A percentile compares a stretch with the other conserved stretches of the same genome.
These are phyloP conservation scores for Solanum rostratum DNA, from an alignment of 257 asterid genomes.

Conservation along the genomic window DNA sequence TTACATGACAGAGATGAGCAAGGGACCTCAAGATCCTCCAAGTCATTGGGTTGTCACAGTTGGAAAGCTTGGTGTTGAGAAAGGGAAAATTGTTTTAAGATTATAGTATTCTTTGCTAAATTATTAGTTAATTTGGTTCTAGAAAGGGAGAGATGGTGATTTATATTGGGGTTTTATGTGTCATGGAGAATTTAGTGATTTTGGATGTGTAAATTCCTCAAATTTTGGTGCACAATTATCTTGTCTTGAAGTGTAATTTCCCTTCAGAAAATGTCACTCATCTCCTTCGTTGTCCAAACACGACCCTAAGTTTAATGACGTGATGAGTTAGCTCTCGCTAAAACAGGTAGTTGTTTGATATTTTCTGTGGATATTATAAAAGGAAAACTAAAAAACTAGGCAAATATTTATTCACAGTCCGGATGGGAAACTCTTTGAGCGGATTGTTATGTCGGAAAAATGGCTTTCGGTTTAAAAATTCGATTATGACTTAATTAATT, in stretches of 20 bases:
- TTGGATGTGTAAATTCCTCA: slow-evolving; percentile 10
- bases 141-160: slow-evolving; percentile 1
- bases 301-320: too few species aligned
- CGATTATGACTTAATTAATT: too few species aligned
- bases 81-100: slow-evolving; percentile 62
- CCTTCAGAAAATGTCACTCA: background rate
- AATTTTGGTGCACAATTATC: background rate
- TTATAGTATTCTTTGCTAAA: slow-evolving; percentile 74
- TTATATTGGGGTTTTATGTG: slow-evolving; percentile 2
- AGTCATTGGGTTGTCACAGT: slow-evolving; percentile 92
- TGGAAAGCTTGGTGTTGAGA: slow-evolving; percentile 84
- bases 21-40: slow-evolving; percentile 66
- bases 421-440: too few species aligned
- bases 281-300: too few species aligned
- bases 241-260: background rate
- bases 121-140: slow-evolving; percentile 21
- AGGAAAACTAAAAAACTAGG: too few species aligned
- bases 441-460: too few species aligned
- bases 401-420: too few species aligned
- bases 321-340: too few species aligned
- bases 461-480: too few species aligned
- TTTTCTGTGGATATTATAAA: too few species aligned
- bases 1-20: slow-evolving; percentile 52
- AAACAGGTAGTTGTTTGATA: too few species aligned
- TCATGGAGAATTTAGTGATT: background rate